phyloP scores from a whole-genome alignment of 2,329 filamentous ascomycete species.

The Aspergillus luchuensis region DNA sequence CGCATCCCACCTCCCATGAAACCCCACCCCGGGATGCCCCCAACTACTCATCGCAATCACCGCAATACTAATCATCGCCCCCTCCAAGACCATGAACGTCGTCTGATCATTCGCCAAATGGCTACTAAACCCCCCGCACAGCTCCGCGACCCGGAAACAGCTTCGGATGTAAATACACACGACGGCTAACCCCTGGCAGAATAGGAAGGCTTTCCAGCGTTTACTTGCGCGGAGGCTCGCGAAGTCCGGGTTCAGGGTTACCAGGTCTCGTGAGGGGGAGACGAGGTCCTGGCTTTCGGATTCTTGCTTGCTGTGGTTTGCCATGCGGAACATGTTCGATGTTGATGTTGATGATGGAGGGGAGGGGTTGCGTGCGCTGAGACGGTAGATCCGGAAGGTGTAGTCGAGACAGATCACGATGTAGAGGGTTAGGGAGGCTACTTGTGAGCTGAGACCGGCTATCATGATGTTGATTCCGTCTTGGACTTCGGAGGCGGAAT shows the following conservation, averaged over 20 bases:
- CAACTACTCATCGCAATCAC: constrained; percentile 3
- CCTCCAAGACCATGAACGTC: constrained; percentile 55
- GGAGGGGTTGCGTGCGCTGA: background rate
- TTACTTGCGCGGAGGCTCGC: background rate
- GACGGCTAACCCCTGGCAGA: constrained; percentile 30
- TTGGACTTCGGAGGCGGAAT: background rate
- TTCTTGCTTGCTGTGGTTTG: background rate
- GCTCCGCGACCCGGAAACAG: constrained; percentile 53
- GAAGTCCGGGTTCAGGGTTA: background rate
- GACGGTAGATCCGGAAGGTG: constrained; percentile 10
- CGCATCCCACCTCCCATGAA: background rate
- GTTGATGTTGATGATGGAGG: background rate
- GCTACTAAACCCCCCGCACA: constrained; percentile 50
- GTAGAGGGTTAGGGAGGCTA: constrained; percentile 19
- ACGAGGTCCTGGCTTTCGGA: background rate
- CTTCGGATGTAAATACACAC: constrained; percentile 50
- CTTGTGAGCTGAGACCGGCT: constrained; percentile 12
- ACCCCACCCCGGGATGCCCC: background rate
- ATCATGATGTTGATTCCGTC: constrained; percentile 25
- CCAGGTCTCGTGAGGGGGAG: background rate
- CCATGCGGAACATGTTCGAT: background rate
- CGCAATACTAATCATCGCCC: constrained; percentile 49
- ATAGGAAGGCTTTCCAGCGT: background rate
- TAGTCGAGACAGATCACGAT: constrained; percentile 18
- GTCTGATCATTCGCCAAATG: constrained; percentile 51